Base-by-base conservation (phyloP, 306 rosid species). In the Rubus idaeus region DNA sequence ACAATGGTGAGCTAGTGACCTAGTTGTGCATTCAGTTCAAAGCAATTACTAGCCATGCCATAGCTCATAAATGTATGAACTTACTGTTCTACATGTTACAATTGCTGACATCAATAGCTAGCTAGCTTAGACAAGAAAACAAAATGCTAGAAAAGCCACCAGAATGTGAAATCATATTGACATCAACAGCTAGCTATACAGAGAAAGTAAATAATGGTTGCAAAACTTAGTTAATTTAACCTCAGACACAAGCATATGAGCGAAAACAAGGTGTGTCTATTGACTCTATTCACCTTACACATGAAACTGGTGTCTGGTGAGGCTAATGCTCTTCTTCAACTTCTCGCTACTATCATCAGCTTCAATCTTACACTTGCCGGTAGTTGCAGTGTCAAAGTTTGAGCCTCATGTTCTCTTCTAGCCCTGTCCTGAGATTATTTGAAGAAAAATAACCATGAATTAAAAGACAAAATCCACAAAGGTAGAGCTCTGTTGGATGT, bases 281-380 rank as follows among this genome's bases (percentile, higher is more conserved):
- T 16, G 26, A 18, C 30, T 51, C 56, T 51, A 51, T 51, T 16
- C 60, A 18, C 30, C 62, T 56, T 56, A 16, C 61, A 73, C 5
- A 56, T 56, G 30, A 56, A n/a, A 20, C 35, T 20, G 30, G 30
- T 56, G 35, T 8, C 62, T 5, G 12, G 35, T 56, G 62, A 56
- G 35, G 35, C 13, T 20, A 0, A 37, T 62, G 81, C 56, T 68
- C 87, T 69, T 84, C 88, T 44, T 70, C 80, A 42, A 75, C 73
- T 77, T 80, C 87, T 84, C 81, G 5, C 91, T 83, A 26, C 88
- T 81, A 57, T 86, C 89, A 20, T 85, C 91, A 0, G 85, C 83
- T 86, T 88, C 85, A 83, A 20, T 56, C 35, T 56, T 9, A 20
- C 78, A 20, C 12, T 86, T 53, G 13, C 35, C 3, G 4, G 9